Conservation (phyloP, 768 basidiomycete species). For the Boletus rubescentipes region DNA sequence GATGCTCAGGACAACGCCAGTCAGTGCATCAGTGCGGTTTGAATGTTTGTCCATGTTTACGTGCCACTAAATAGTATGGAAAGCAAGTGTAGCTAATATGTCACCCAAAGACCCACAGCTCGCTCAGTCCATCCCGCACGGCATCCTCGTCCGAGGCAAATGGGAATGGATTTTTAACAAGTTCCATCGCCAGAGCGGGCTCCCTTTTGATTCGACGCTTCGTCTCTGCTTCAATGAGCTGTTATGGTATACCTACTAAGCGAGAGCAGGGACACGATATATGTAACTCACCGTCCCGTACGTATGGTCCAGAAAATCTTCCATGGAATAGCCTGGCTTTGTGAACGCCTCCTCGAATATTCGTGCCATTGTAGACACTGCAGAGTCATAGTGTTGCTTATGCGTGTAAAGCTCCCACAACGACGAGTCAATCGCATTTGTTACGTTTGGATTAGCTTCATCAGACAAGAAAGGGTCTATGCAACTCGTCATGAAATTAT, state of each 20-base stretch:
- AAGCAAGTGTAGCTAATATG: neutral
- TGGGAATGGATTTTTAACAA: constrained; percentile 31
- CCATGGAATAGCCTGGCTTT: constrained; percentile 87
- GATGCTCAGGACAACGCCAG: neutral
- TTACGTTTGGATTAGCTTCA: constrained; percentile 72
- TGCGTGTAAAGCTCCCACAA: constrained; percentile 91
- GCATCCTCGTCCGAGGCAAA: constrained; percentile 27
- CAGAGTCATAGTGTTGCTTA: constrained; percentile 77
- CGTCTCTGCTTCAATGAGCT: constrained; percentile 88
- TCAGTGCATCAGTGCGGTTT: neutral
- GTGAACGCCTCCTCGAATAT: constrained; percentile 92
- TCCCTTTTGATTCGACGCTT: constrained; percentile 80
- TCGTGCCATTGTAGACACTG: constrained; percentile 82
- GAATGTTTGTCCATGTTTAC: constrained; percentile 26
- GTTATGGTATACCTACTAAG: constrained; percentile 8
- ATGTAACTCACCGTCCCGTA: constrained; percentile 66
- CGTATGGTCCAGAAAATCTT: constrained; percentile 96
- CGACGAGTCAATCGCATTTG: constrained; percentile 82
- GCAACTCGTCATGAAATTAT: constrained; percentile 1
- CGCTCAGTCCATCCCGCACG: constrained; percentile 22
- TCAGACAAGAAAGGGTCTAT: constrained; percentile 67
- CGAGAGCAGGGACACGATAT: neutral
- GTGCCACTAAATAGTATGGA: neutral
- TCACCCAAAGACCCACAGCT: constrained; percentile 47
- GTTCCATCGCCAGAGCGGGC: constrained; percentile 53